Conservation (phyloP, 768 basidiomycete species). For the Russula compacta region DNA sequence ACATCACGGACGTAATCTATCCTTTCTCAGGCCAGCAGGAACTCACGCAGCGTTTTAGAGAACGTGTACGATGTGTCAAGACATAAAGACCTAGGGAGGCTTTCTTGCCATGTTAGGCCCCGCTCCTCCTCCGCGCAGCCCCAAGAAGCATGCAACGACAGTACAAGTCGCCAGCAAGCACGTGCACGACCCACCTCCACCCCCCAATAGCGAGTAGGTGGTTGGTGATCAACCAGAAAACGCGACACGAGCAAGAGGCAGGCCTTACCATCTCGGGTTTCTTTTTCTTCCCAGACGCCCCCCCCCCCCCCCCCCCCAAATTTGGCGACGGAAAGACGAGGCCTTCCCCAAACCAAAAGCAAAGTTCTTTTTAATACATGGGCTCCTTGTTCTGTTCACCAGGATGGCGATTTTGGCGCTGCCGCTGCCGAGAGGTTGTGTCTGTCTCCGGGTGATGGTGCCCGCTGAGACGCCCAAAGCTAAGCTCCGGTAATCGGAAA, state of each 20-base stretch:
- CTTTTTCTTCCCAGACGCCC: not conserved
- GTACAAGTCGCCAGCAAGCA: not conserved
- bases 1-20: conserved; percentile 15
- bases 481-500: conserved; percentile 4
- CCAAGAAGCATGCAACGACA: not conserved
- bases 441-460: not conserved
- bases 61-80: conserved; percentile 16
- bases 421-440: not conserved
- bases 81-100: not conserved
- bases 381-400: not conserved
- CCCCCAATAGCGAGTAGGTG: not conserved
- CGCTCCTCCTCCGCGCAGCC: conserved; percentile 7
- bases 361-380: conserved; percentile 9
- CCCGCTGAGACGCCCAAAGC: not conserved
- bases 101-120: conserved; percentile 9
- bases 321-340: conserved; percentile 13
- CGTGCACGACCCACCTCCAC: not conserved
- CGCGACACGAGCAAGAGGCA: not conserved
- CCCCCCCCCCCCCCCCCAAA: not conserved
- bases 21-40: conserved; percentile 6
- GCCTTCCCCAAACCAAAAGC: not conserved
- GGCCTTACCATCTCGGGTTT: not conserved
- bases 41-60: conserved; percentile 5
- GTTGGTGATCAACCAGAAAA: not conserved
- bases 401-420: not conserved